Evolutionary conservation across 306 rosid species (phyloP).

Genomic region (Oxytropis ochrocephala): DNA sequence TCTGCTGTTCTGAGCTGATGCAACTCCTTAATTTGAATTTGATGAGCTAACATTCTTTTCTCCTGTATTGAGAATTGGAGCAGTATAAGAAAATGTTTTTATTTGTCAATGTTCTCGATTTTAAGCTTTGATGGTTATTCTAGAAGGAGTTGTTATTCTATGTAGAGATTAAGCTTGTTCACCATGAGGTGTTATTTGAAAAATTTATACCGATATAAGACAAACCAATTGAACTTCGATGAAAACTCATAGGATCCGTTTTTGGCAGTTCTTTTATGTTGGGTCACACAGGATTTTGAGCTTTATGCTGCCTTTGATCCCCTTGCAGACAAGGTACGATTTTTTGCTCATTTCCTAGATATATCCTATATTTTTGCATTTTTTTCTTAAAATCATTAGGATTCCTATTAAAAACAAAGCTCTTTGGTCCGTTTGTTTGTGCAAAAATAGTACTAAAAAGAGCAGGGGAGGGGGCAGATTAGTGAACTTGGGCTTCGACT

Average conservation of each 20-base stretch:
- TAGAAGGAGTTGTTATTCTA: not conserved
- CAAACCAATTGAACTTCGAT: slow-evolving; percentile 3
- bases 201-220: not conserved
- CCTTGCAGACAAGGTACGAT: slow-evolving; percentile 85
- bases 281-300: slow-evolving; percentile 98
- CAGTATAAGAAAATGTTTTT: not conserved
- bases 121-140: not conserved
- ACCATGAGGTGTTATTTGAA: not conserved
- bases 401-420: not conserved
- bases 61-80: not conserved
- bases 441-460: not conserved
- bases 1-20: not conserved
- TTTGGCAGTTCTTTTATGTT: slow-evolving; percentile 87
- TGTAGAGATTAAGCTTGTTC: not conserved
- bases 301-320: slow-evolving; percentile 99
- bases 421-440: not conserved
- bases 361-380: not conserved
- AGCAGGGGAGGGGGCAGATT: not conserved
- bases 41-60: not conserved
- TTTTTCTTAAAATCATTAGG: not conserved
- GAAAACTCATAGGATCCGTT: slow-evolving; percentile 15
- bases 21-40: not conserved
- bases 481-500: not conserved
- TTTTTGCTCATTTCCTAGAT: not conserved
- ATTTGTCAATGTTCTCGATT: not conserved